Evolutionary conservation across 495 filamentous ascomycete species (phyloP), one percentile per base, ranked within the genome.

Genomic region (Talaromyces borbonicus): DNA sequence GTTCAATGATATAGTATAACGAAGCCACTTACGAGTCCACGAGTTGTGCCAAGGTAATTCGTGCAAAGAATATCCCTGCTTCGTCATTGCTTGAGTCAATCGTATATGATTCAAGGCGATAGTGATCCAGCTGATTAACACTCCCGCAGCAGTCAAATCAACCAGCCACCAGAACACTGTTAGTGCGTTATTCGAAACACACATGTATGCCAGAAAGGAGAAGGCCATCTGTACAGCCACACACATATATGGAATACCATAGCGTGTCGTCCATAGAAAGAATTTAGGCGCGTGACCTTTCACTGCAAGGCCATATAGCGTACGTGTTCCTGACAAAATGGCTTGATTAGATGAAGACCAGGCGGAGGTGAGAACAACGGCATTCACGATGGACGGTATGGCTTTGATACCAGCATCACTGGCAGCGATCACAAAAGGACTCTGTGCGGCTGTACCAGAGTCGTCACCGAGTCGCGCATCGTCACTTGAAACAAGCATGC

Each of bases 131-230:
- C 68, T 75, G 12, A 82, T 59, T 32, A 81, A 54, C 1, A 74
- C 71, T 1, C 72, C 74, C 16, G 71, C 68, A 0, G 77, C 68
- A 0, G 73, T 77, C 50, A 83, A 47, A 27, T 72, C 64, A 4
- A 80, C 68, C 19, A 83, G 59, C 78, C 77, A 83, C 50, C 59
- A 73, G 55, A 83, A 82, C 4, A 78, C 79, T 0, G 69, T 74
- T 30, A 76, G 57, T 1, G 77, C 79, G n/a, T 61, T 58, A 8
- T 71, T 66, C 6, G 70, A 73, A 4, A 81, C 60, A 43, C 68
- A 75, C 63, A 82, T 73, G 47, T 77, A 82, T 23, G 75, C 73
- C n/a, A 82, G 56, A 8, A 71, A 62, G 49, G 74, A 72, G 54
- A 79, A 77, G 7, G 59, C 59, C 0, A 69, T 56, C 42, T 77